Percentiles rank a stretch among this genome's conserved stretches.
These are phyloP conservation scores for Dipodascopsis tothii DNA, from an alignment of 805 yeast genomes.

Conservation along the genomic window DNA sequence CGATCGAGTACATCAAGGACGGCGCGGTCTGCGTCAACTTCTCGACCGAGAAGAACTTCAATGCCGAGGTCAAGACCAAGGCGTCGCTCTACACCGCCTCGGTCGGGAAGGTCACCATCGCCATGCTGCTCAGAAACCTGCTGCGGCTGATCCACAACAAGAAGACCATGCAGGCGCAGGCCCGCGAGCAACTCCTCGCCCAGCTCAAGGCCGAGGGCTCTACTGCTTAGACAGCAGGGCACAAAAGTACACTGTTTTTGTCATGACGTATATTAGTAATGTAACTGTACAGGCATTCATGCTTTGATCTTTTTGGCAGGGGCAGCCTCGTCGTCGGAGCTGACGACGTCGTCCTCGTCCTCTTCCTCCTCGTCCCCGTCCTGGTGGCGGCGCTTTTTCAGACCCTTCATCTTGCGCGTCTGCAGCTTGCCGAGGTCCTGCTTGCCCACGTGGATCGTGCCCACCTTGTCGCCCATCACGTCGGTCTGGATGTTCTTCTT, in stretches of 20 bases:
- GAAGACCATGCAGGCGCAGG: no score
- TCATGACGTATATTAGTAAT: no score
- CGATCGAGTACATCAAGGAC: conserved; percentile 65
- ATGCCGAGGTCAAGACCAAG: conserved; percentile 63
- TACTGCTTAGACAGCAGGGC: no score
- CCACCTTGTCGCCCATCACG: conserved; percentile 90
- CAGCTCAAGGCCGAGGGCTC: no score
- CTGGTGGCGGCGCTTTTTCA: conserved; percentile 63
- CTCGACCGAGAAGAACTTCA: conserved; percentile 69
- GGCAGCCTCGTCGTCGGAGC: conserved; percentile 24
- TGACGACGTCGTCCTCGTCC: conserved; percentile 23
- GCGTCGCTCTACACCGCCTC: conserved; percentile 93
- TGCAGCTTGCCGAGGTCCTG: conserved; percentile 87
- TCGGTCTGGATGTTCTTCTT: conserved; percentile 87
- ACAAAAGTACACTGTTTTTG: no score
- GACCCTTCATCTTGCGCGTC: conserved; percentile 97
- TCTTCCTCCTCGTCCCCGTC: conserved; percentile 37
- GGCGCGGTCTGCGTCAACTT: conserved; percentile 91
- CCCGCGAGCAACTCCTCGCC: no score
- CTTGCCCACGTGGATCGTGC: conserved; percentile 90
- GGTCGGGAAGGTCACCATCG: conserved; percentile 92
- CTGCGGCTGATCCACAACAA: conserved; percentile 68
- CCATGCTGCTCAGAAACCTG: conserved; percentile 87
- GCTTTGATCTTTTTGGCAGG: conserved; percentile 4
- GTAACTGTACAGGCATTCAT: background rate